Percentiles rank a stretch among this genome's conserved stretches.
Conservation (phyloP, 345 rosid genomes). For the Boechera stricta region DNA sequence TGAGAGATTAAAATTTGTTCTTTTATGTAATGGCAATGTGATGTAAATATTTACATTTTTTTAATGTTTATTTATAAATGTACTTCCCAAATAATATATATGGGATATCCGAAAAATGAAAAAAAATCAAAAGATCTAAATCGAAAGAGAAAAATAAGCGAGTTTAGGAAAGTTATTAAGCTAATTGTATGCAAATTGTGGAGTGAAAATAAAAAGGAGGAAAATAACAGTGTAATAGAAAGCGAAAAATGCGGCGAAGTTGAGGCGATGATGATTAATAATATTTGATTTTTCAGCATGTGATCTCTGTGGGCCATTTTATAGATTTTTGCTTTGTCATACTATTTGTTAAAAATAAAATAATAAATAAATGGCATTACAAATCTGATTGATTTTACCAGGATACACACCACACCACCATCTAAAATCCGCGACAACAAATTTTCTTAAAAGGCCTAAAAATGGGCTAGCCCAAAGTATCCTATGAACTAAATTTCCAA, state of each 20-base stretch:
- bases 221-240: not conserved
- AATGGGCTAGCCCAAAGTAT: not conserved
- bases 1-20: too few relatives aligned
- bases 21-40: too few relatives aligned
- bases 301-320: constrained; percentile 35
- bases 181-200: not conserved
- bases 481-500: not conserved
- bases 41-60: too few relatives aligned
- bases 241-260: constrained; percentile 39
- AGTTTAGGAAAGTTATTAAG: not conserved
- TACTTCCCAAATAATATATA: too few relatives aligned
- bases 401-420: too few relatives aligned
- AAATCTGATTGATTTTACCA: not conserved
- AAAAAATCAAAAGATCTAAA: not conserved
- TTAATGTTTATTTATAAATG: too few relatives aligned
- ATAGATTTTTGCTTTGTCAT: not conserved
- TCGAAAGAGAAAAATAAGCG: not conserved
- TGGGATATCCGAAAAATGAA: not conserved
- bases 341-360: too few relatives aligned
- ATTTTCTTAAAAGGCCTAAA: not conserved
- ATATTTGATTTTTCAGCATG: constrained; percentile 19
- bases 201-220: not conserved
- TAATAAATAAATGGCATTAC: not conserved
- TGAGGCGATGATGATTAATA: constrained; percentile 8
- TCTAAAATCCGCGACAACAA: not conserved